Conservation (phyloP, 345 rosid species). For the Melaleuca alternifolia region DNA sequence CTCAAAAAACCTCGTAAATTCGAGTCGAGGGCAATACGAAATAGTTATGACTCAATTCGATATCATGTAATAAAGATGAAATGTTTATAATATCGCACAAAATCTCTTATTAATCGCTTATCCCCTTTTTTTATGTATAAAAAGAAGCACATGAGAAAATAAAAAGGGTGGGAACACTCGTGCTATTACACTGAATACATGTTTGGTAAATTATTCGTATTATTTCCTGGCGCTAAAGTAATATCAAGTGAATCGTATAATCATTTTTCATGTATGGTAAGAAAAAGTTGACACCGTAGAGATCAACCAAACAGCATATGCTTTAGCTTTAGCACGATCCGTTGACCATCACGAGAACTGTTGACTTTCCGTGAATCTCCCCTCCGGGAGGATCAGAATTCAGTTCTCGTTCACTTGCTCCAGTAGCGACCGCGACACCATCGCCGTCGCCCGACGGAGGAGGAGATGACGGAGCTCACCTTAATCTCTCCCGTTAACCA, state of each 20-base stretch:
- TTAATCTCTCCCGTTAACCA: neutral
- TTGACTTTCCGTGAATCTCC: neutral
- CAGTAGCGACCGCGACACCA: neutral
- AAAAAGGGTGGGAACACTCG: no score
- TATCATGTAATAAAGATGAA: neutral
- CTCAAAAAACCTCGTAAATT: neutral
- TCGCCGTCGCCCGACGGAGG: neutral
- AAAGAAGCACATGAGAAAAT: no score
- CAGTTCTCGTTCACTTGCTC: neutral
- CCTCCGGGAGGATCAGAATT: neutral
- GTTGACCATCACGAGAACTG: rapidly evolving
- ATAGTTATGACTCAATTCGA: neutral
- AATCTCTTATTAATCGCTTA: no score
- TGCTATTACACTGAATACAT: no score
- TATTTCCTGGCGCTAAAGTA: no score
- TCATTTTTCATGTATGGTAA: neutral
- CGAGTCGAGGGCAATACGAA: rapidly evolving
- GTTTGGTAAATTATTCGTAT: no score
- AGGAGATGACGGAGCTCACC: neutral
- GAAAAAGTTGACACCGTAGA: neutral
- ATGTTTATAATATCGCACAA: no score
- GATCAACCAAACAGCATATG: neutral
- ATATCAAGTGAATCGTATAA: neutral
- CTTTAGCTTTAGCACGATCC: neutral
- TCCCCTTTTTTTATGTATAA: no score